Evolutionary conservation across 139 green algal genomes (phyloP).

Genomic region (Chlorella sp.): DNA sequence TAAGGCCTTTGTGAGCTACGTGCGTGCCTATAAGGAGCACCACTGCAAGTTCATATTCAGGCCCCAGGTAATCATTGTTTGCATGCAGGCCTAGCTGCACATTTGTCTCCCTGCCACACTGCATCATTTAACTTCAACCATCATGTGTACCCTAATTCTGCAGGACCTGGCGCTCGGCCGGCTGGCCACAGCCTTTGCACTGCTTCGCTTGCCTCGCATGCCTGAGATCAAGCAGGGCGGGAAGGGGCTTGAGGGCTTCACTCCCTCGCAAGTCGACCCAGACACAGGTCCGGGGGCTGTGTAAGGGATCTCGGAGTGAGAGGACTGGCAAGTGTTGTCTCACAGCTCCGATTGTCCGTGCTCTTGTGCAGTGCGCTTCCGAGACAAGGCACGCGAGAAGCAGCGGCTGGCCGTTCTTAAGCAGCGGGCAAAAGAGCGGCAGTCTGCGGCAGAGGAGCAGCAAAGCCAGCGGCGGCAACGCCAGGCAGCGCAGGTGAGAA

Average conservation of each 20-base stretch:
- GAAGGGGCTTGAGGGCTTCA: slow-evolving; percentile 47
- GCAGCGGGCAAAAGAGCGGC: slow-evolving; percentile 24
- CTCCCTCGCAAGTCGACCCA: slow-evolving; percentile 66
- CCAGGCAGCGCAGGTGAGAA: slow-evolving; percentile 1
- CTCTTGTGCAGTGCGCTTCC: slow-evolving; percentile 54
- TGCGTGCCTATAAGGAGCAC: slow-evolving; percentile 98
- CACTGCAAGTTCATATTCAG: slow-evolving; percentile 96
- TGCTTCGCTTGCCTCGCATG: slow-evolving; percentile 94
- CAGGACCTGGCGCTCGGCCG: slow-evolving; percentile 79
- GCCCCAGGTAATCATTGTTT: slow-evolving; percentile 65
- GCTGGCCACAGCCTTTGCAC: slow-evolving; percentile 77
- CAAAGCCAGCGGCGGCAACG: neutral
- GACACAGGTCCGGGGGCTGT: slow-evolving; percentile 29
- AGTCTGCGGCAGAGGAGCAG: neutral
- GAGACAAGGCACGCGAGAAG: slow-evolving; percentile 88
- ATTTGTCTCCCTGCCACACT: no score
- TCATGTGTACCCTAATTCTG: no score
- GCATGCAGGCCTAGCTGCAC: no score
- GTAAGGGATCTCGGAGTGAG: no score
- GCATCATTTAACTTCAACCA: no score
- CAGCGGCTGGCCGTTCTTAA: slow-evolving; percentile 73
- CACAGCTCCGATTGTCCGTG: neutral
- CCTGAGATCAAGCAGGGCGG: slow-evolving; percentile 79
- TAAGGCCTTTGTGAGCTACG: slow-evolving; percentile 92
- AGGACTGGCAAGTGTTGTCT: no score